Conservation (phyloP, 2,329 filamentous ascomycete species). For the Aspergillus floridensis region DNA sequence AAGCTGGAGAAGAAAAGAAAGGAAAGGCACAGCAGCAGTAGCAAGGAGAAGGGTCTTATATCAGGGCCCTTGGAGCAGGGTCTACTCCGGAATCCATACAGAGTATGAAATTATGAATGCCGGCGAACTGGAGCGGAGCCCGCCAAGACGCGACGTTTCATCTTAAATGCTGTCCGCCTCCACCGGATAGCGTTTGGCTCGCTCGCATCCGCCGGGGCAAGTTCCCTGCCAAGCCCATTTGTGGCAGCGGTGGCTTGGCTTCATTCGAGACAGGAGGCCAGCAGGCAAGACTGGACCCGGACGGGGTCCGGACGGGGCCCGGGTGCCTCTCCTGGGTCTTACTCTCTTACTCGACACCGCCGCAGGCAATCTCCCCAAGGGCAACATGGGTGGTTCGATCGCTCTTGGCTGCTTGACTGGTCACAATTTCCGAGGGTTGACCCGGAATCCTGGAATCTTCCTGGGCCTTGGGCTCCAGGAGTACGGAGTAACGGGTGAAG, state of each 20-base stretch:
- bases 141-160: conserved; percentile 6
- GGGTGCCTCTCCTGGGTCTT: not conserved
- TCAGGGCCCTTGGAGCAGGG: not conserved
- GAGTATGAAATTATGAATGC: not conserved
- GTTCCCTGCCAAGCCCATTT: not conserved
- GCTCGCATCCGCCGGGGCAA: not conserved
- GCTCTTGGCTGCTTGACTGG: not conserved
- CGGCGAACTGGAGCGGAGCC: not conserved
- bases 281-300: too few species aligned
- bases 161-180: conserved; percentile 1
- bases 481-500: too few species aligned
- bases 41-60: conserved; percentile 5
- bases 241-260: conserved; percentile 7
- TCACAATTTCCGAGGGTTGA: not conserved
- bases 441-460: not conserved
- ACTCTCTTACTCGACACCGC: not conserved
- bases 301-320: too few species aligned
- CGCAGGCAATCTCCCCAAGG: not conserved
- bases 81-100: too few species aligned
- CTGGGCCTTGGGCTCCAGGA: not conserved
- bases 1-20: not conserved
- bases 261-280: not conserved
- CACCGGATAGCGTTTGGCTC: not conserved
- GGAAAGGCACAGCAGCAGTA: not conserved
- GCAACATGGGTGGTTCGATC: not conserved